A percentile compares a stretch with the other conserved stretches of the same genome.
Conservation (phyloP, 495 filamentous ascomycete species). For the Podospora appendiculata region DNA sequence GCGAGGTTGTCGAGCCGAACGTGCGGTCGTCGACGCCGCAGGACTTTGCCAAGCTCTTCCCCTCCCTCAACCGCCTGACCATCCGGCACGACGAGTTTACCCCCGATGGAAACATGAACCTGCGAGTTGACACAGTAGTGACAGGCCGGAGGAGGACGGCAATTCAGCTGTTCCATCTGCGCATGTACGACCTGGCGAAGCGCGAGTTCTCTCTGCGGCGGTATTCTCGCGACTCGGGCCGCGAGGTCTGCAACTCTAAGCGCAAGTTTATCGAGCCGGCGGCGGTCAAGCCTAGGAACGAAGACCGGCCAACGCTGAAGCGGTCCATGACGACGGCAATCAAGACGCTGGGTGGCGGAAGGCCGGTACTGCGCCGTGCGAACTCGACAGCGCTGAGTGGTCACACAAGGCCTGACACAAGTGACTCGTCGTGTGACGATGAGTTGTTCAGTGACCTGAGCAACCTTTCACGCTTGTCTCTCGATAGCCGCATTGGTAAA, state of each 20-base stretch:
- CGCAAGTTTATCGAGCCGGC: constrained; percentile 56
- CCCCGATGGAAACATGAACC: constrained; percentile 93
- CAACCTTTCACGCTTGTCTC: constrained; percentile 29
- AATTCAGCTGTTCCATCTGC: constrained; percentile 86
- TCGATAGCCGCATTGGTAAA: constrained; percentile 19
- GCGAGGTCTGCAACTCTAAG: constrained; percentile 83
- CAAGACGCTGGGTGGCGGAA: constrained; percentile 50
- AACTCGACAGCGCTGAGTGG: constrained; percentile 22
- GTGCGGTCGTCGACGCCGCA: constrained; percentile 68
- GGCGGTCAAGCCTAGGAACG: constrained; percentile 12
- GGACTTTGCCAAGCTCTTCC: constrained; percentile 82
- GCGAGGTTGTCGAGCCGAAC: constrained; percentile 52
- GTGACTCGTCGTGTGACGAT: constrained; percentile 39
- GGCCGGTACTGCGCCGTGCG: constrained; percentile 45
- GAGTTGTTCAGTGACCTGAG: constrained; percentile 30
- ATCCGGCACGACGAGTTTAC: constrained; percentile 92
- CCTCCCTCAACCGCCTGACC: constrained; percentile 67
- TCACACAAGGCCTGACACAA: constrained; percentile 34
- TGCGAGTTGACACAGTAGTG: constrained; percentile 78
- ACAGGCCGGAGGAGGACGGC: constrained; percentile 50
- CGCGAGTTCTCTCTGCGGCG: constrained; percentile 86
- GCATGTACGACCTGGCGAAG: constrained; percentile 85
- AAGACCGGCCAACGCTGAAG: constrained; percentile 41
- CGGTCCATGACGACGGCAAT: constrained; percentile 71
- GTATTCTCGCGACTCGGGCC: constrained; percentile 87